Evolutionary conservation across 2,329 filamentous ascomycete genomes (phyloP).

Genomic region (Plectosphaerella sp.): DNA sequence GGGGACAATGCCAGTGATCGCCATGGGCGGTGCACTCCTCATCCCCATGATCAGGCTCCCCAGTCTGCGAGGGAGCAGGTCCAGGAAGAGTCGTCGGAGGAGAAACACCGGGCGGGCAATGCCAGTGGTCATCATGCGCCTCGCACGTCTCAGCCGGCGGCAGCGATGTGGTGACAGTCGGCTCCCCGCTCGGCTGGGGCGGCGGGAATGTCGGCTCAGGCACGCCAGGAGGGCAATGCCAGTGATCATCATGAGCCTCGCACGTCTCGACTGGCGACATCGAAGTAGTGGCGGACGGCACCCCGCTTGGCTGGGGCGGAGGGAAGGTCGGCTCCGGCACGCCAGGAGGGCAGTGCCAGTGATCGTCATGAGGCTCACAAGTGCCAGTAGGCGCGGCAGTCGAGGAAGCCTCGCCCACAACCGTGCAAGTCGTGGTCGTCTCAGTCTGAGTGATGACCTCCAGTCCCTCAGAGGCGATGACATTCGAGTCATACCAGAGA

Average conservation of each 20-base stretch:
- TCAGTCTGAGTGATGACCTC: not conserved
- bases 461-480: not conserved
- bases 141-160: not conserved
- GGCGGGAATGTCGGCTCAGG: not conserved
- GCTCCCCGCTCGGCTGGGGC: not conserved
- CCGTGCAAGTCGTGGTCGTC: not conserved
- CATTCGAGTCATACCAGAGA: not conserved
- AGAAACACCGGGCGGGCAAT: conserved; percentile 9
- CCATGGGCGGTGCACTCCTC: not conserved
- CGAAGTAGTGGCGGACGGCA: not conserved
- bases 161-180: not conserved
- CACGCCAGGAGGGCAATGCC: conserved; percentile 12
- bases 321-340: conserved; percentile 2
- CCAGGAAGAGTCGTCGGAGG: not conserved
- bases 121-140: conserved; percentile 5
- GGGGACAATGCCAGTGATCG: conserved; percentile 8
- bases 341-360: conserved; percentile 13
- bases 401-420: not conserved
- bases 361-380: conserved; percentile 2
- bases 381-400: not conserved
- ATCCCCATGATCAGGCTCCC: no score
- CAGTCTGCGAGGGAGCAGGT: not conserved
- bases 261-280: not conserved
- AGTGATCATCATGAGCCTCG: not conserved
- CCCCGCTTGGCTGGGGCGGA: conserved; percentile 3